Evolutionary conservation across 2,329 filamentous ascomycete species (phyloP), one percentile per base, ranked within the genome.

Genomic region (Microsporum canis): DNA sequence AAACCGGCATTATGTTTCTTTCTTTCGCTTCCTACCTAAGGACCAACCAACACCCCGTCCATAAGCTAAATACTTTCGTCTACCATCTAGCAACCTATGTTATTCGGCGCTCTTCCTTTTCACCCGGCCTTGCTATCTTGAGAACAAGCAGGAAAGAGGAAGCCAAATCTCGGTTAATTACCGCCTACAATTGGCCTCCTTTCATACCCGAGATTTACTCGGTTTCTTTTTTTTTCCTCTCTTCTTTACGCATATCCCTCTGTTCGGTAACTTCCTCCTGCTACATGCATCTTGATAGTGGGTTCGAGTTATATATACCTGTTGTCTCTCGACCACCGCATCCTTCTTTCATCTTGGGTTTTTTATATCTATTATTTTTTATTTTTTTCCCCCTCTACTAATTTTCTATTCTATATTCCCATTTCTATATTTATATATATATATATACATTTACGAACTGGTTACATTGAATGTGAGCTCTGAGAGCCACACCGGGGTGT

Each of bases 1-100:
- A 53, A 59, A 63, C 14, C 59, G 62, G 56, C 47, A 59, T 61
- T 49, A 43, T 41, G 38, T 61, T 53, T 60, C 59, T 39, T 57
- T 29, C 14, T 38, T 27, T 39, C 55, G 38, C 33, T 27, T 6
- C 7, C 31, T 12, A 23, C 17, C 5, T 17, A 14, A 34, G 49
- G 27, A n/a, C 49, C 27, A 53, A 57, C 39, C 34, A 10, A 27
- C 34, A 38, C 39, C n/a, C 27, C 12, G 5, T n/a, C 0, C n/a
- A 39, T 7, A 27, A 23, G 23, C 23, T 47, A 27, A 47, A 23
- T 47, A 4, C 33, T 27, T 29, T 12, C 23, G 17, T n/a, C 43
- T 47, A 10, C 17, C 43, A 7, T 47, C 43, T 23, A 43, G 14
- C 39, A 5, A 4, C 39, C 39, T 5, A 14, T 43, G 39, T 4